Base-by-base conservation (phyloP, 2,329 filamentous ascomycete genomes). In the Ceratocystiopsis minuta region DNA sequence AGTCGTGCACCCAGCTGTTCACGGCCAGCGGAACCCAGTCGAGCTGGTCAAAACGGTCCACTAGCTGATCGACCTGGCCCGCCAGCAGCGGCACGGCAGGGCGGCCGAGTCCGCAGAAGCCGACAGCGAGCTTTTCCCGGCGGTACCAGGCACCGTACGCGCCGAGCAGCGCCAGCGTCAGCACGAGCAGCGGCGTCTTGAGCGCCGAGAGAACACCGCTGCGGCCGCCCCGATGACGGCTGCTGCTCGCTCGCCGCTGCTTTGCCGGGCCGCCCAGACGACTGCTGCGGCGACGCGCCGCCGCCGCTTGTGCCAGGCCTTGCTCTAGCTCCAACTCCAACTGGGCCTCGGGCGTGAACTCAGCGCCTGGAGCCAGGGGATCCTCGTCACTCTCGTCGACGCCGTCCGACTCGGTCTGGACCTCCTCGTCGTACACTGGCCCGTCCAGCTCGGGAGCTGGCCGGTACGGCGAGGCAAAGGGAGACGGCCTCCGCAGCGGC, bases 101-200 rank as follows among this genome's bases (percentile, higher is more conserved):
- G 41, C 78, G 73, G 18, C 81, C 90, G 41, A 93, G 72, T 13
- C 87, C 86, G 56, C 90, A 98, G 55, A 93, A 98, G 32, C 92
- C 90, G 16, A 96, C 84, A 15, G 84, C 80, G n/a, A 94, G 66
- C 67, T 96, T 96, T 60, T 98, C 90, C 55, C 94, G 84, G 39
- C 88, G 71, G 64, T 87, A 98, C 72, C 87, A 90, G 10, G 73
- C 73, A 28, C 70, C 80, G 48, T 93, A 84, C 1, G 79, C 75
- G 31, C 71, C 71, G 7, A 90, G 58, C 11, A 90, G 60, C 0
- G 80, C 77, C 16, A 81, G 55, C 3, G 88, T 56, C 2, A 95
- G 65, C 6, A 86, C 72, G 56, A 75, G 75, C 3, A 88, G 66
- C 15, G 84, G 78, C 0, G 74, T 74, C 45, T 72, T 71, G 31